phyloP scores from a whole-genome alignment of 2,329 filamentous ascomycete genomes.

The Xylaria sp. region DNA sequence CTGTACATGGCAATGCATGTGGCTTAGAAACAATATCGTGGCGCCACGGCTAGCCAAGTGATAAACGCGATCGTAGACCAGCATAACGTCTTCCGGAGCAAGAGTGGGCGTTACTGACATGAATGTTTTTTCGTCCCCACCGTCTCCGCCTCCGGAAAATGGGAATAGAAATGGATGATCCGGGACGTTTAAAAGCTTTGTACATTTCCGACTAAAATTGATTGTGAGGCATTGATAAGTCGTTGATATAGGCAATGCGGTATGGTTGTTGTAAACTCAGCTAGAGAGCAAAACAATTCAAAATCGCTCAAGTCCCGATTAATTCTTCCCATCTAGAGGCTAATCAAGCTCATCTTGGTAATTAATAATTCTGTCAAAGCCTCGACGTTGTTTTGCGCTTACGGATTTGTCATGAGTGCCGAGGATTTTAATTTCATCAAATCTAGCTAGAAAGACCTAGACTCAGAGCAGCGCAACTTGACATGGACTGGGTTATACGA shows the following conservation, averaged over 20 bases:
- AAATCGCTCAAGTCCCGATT: background rate
- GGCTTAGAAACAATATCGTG: background rate
- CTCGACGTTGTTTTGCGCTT: background rate
- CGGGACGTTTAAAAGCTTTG: background rate
- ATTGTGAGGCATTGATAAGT: background rate
- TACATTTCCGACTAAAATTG: background rate
- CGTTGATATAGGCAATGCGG: background rate
- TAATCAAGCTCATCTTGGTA: background rate
- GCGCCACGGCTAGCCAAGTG: too few species aligned
- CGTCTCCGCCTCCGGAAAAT: too few species aligned
- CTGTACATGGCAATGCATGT: background rate
- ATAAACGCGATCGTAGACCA: background rate
- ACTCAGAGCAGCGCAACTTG: background rate
- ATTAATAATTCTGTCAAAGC: background rate
- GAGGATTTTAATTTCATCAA: background rate
- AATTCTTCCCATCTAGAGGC: background rate
- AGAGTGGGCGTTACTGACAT: background rate
- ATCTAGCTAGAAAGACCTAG: background rate
- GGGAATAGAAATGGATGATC: too few species aligned
- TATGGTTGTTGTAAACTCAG: background rate
- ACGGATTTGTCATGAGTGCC: background rate
- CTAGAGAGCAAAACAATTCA: background rate
- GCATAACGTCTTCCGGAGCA: background rate
- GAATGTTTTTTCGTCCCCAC: too few species aligned
- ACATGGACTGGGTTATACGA: background rate